A percentile compares a stretch with the other conserved stretches of the same genome.
phyloP scores from a whole-genome alignment of 164 flowering plant genomes.

The Aristolochia contorta region DNA sequence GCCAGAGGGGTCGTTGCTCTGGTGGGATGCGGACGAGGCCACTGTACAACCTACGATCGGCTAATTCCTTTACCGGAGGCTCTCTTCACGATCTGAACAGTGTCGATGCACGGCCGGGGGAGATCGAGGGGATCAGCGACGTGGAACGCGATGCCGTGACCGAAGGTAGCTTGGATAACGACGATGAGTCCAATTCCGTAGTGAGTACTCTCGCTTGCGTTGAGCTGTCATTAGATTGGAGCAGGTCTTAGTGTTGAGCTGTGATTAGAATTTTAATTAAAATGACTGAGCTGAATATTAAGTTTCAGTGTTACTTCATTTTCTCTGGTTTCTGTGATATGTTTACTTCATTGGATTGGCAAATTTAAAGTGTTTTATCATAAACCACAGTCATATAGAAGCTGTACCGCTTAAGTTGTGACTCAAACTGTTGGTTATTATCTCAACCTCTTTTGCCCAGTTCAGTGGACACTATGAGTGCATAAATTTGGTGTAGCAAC shows the following conservation, averaged over 20 bases:
- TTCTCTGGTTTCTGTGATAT: background rate
- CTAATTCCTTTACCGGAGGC: constrained; percentile 45
- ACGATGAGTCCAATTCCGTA: constrained; percentile 43
- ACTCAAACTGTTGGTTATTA: no score
- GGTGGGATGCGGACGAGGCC: constrained; percentile 44
- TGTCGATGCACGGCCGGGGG: constrained; percentile 37
- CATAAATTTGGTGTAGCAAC: no score
- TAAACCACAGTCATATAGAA: no score
- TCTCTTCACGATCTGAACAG: constrained; percentile 66
- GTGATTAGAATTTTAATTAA: background rate
- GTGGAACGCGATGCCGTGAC: constrained; percentile 44
- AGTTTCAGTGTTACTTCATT: constrained; percentile 1
- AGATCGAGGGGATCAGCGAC: constrained; percentile 28
- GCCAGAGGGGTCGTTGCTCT: constrained; percentile 1
- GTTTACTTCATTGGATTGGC: no score
- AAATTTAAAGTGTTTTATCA: no score
- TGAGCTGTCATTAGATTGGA: background rate
- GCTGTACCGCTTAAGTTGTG: no score
- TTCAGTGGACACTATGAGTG: no score
- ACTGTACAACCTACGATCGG: constrained; percentile 50
- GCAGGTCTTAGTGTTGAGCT: no score
- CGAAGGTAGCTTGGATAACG: constrained; percentile 43
- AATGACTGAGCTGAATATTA: background rate
- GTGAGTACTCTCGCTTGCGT: constrained; percentile 23
- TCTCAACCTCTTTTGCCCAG: no score